These are phyloP conservation scores for Melastoma malabathricum DNA, from an alignment of 345 rosid genomes.

Conservation along the genomic window DNA sequence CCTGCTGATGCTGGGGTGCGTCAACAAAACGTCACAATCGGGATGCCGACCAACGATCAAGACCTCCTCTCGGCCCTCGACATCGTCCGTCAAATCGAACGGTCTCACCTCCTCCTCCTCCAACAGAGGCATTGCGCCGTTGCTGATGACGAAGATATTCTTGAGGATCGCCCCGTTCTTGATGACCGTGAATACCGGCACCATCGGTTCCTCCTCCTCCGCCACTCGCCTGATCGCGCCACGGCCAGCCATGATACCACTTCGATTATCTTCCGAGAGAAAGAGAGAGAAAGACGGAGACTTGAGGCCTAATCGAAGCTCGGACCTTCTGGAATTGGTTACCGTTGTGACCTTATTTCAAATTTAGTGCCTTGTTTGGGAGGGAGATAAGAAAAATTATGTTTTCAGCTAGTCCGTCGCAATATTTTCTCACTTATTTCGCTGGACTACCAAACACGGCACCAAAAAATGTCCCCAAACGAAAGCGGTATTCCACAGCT, in stretches of 20 bases:
- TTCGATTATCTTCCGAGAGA: too few relatives aligned
- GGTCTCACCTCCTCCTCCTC: neutral
- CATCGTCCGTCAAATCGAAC: slow-evolving; percentile 7
- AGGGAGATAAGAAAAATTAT: slow-evolving; percentile 1
- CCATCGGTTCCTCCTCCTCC: slow-evolving; percentile 17
- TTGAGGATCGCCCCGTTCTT: slow-evolving; percentile 76
- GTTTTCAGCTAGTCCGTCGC: slow-evolving; percentile 15
- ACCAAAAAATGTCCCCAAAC: neutral
- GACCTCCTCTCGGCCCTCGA: slow-evolving; percentile 33
- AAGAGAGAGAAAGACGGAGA: too few relatives aligned
- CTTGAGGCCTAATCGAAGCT: too few relatives aligned
- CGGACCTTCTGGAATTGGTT: too few relatives aligned
- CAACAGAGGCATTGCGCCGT: slow-evolving; percentile 4
- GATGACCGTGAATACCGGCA: slow-evolving; percentile 68
- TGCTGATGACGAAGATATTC: slow-evolving; percentile 66
- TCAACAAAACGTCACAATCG: slow-evolving; percentile 56
- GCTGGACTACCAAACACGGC: neutral
- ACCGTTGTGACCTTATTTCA: too few relatives aligned
- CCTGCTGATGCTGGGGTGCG: slow-evolving; percentile 92
- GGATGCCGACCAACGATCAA: slow-evolving; percentile 76
- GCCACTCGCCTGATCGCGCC: too few relatives aligned
- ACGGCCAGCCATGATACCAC: too few relatives aligned
- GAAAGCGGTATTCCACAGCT: too few relatives aligned
- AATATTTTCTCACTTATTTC: neutral
- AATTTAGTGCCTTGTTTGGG: too few relatives aligned